Base-by-base conservation (phyloP, 192 early-diverging fungal species). In the Backusella australiensis region DNA sequence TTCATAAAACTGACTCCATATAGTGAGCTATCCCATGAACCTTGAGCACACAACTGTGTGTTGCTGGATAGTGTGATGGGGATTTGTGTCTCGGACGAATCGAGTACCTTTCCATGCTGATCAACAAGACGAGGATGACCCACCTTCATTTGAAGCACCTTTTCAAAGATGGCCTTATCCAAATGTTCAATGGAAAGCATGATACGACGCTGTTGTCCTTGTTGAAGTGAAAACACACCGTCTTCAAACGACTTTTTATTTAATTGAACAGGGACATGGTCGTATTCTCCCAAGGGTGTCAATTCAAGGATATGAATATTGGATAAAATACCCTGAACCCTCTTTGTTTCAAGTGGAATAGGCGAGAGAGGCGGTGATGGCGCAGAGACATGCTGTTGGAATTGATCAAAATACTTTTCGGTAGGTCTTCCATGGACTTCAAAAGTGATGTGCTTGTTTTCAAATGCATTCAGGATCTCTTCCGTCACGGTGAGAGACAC, bases 21-120 rank as follows among this genome's bases (percentile, higher is more conserved):
- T 0, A 95, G 81, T 0, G 93, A 92, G 23, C 92, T 92, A 69
- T 95, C 93, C 93, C 93, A 95, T 6, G 92, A 78, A n/a, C 87
- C 88, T 0, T 86, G 78, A 1, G 84, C 83, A 19, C 75, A 67
- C 0, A 71, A 87, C 85, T 11, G 71, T 69, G 80, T 19, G 83
- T 77, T 12, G 82, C 71, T 19, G 85, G 74, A 78, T 56, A 88
- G 73, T 6, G 84, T 41, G 29, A 89, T 78, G 12, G 80, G 82
- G 34, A 87, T 75, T 8, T 86, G 67, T 19, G 85, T 78, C 38
- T 86, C 84, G 1, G 8, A 12, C 5, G 26, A 39, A 4, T 89
- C 88, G 1, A 77, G 74, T n/a, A 88, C 72, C 26, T 63, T 63
- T 46, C 87, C 79, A 12, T 90, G 90, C 26, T 73, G 84, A 72